Percentiles rank a stretch among this genome's conserved stretches.
These are phyloP conservation scores for Gentiana dahurica DNA, from an alignment of 257 asterid genomes.

Conservation along the genomic window DNA sequence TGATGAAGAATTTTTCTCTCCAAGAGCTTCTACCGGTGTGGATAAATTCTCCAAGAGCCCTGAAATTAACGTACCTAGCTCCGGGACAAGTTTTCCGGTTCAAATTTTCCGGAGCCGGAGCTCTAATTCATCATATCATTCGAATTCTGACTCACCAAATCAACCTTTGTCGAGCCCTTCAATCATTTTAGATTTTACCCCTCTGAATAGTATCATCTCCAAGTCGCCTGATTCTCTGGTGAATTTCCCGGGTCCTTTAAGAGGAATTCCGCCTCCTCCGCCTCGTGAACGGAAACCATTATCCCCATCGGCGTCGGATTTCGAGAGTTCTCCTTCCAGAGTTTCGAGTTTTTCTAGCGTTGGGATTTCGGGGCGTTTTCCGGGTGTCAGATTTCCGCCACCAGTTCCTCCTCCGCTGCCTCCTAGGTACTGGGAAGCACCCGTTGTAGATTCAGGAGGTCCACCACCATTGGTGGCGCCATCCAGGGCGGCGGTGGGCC, in stretches of 20 bases:
- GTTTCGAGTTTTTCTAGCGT: slow-evolving; percentile 33
- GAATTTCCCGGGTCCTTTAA: slow-evolving; percentile 46
- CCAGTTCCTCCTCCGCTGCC: slow-evolving; percentile 47
- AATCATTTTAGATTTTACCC: slow-evolving; percentile 41
- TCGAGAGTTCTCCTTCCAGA: slow-evolving; percentile 46
- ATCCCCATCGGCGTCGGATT: slow-evolving; percentile 37
- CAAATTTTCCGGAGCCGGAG: slow-evolving; percentile 19
- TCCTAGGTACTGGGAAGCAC: slow-evolving; percentile 41
- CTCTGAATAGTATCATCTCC: slow-evolving; percentile 51
- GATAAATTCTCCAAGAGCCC: slow-evolving; percentile 23
- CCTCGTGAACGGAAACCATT: slow-evolving; percentile 28
- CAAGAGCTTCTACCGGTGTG: slow-evolving; percentile 45
- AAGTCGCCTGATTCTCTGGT: slow-evolving; percentile 60
- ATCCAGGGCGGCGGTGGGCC: slow-evolving; percentile 24
- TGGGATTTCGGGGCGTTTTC: slow-evolving; percentile 7
- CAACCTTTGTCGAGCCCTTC: slow-evolving; percentile 62
- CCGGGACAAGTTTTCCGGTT: slow-evolving; percentile 6
- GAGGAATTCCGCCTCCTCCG: slow-evolving; percentile 48
- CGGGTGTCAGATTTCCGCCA: slow-evolving; percentile 12
- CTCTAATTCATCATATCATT: slow-evolving; percentile 20
- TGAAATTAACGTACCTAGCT: slow-evolving; percentile 3
- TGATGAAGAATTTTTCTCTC: slow-evolving; percentile 54
- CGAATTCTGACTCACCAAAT: slow-evolving; percentile 27
- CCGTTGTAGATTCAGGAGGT: slow-evolving; percentile 33
- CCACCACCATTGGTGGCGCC: slow-evolving; percentile 62